These are phyloP conservation scores for Fusarium dimerum DNA, from an alignment of 2,329 filamentous ascomycete species.

Conservation along the genomic window DNA sequence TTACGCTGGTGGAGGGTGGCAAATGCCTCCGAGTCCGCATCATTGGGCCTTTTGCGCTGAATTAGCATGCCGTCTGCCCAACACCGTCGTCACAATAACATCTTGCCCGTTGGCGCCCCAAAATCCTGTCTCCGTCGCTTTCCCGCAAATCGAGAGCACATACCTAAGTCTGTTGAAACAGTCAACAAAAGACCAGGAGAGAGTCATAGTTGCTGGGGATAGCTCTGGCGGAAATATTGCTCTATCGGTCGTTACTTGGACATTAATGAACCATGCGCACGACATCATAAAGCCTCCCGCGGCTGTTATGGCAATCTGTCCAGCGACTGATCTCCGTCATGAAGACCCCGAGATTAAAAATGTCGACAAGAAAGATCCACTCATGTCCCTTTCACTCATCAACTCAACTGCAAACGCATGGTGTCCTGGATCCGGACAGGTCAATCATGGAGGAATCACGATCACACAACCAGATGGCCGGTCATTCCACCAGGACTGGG, in stretches of 20 bases:
- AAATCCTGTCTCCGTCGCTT: slow-evolving; percentile 47
- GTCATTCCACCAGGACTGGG: slow-evolving; percentile 15
- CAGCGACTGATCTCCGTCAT: slow-evolving; percentile 42
- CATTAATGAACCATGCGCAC: slow-evolving; percentile 31
- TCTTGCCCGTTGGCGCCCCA: slow-evolving; percentile 56
- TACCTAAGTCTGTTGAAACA: slow-evolving; percentile 43
- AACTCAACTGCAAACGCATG: slow-evolving; percentile 27
- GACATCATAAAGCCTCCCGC: slow-evolving; percentile 35
- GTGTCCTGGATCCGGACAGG: slow-evolving; percentile 11
- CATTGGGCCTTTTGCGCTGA: slow-evolving; percentile 55
- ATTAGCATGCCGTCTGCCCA: slow-evolving; percentile 42
- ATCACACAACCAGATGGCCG: neutral
- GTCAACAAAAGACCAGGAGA: slow-evolving; percentile 39
- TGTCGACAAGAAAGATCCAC: slow-evolving; percentile 24
- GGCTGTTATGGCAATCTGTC: slow-evolving; percentile 41
- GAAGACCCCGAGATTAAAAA: slow-evolving; percentile 14
- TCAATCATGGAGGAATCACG: too few relatives aligned
- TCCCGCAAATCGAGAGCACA: slow-evolving; percentile 48
- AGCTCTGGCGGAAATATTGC: slow-evolving; percentile 57
- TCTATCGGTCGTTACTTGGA: slow-evolving; percentile 36
- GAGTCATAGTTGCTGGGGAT: slow-evolving; percentile 53
- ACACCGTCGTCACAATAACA: slow-evolving; percentile 47
- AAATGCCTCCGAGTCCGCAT: slow-evolving; percentile 47
- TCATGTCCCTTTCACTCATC: slow-evolving; percentile 22
- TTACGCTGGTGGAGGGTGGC: slow-evolving; percentile 59